Evolutionary conservation across 2,329 filamentous ascomycete species (phyloP).

Genomic region (Cyphellophora attinorum): DNA sequence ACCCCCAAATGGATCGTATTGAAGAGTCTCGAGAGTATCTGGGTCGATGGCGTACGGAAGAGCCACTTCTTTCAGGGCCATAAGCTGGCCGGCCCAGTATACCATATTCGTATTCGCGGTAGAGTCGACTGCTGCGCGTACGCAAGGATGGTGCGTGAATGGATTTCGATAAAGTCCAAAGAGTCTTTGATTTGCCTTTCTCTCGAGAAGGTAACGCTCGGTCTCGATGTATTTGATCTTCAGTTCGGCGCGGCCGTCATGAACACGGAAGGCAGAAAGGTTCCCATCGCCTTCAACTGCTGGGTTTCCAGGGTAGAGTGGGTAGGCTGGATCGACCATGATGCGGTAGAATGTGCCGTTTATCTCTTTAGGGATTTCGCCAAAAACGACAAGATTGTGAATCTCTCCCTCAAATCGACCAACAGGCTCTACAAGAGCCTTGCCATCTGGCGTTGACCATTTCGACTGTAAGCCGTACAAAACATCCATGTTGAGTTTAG

Average conservation of each 20-base stretch:
- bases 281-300: slow-evolving; percentile 24
- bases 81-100: slow-evolving; percentile 3
- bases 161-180: slow-evolving; percentile 10
- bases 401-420: slow-evolving; percentile 16
- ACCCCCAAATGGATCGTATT: slow-evolving; percentile 29
- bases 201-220: slow-evolving; percentile 21
- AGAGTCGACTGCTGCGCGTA: slow-evolving; percentile 7
- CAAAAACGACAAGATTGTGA: slow-evolving; percentile 21
- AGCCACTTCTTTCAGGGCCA: slow-evolving; percentile 6
- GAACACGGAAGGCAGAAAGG: slow-evolving; percentile 23
- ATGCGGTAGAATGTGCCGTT: slow-evolving; percentile 25
- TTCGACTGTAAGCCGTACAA: slow-evolving; percentile 1
- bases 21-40: slow-evolving; percentile 28
- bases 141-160: slow-evolving; percentile 8
- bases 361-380: slow-evolving; percentile 23
- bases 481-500: too few species aligned
- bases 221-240: slow-evolving; percentile 24
- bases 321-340: slow-evolving; percentile 19
- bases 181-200: slow-evolving; percentile 4
- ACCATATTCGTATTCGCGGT: slow-evolving; percentile 9
- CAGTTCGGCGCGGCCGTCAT: slow-evolving; percentile 22
- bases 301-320: slow-evolving; percentile 12
- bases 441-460: slow-evolving; percentile 2
- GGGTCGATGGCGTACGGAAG: slow-evolving; percentile 29
- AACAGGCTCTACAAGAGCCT: neutral